Evolutionary conservation across 192 early-diverging fungal species (phyloP), one percentile per base, ranked within the genome.

Genomic region (Umbelopsis sp.): DNA sequence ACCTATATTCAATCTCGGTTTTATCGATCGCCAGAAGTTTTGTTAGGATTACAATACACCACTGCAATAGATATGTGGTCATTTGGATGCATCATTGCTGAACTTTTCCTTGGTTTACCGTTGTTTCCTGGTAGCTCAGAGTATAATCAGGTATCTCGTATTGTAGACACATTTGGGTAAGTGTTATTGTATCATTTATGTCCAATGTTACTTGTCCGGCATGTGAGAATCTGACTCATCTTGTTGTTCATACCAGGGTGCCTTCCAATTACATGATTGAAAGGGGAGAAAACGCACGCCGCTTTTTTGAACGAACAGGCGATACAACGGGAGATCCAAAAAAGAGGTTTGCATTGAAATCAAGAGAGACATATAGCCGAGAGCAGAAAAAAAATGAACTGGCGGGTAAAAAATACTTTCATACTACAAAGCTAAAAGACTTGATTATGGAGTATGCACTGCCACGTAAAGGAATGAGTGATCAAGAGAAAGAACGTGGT

Each of bases 1-100:
- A 96, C 95, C 5, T 99, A 99, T 83, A 99, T 99, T 68, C 97
- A 98, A 80, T 97, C 96, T 4, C 85, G 98, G 34, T 99, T 98
- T 80, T 99, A 99, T 71, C 87, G 98, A 53, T 91, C 92, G 20
- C 97, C 97, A 1, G 98, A 99, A 79, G 95, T 99, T 14, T 80
- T 99, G 10, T 82, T 99, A 16, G 98, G 97, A 8, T 77, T 96
- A 43, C 92, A 93, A 66, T 96, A 97, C 80, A 94, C 93, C 36
- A 90, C 91, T 7, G 87, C 91, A 26, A 99, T 99, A 65, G 98
- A 99, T 79, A 97, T 99, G 90, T 99, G 98, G 98, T 97, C 96
- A 14, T 84, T 98, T 29, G 98, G 98, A 0, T 99, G 98, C 76
- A 98, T 99, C 77, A 94, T 95, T 2, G 95, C 93, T 2, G 98